Conservation (phyloP, 2,329 filamentous ascomycete species). For the Pezicula rhizophila region DNA sequence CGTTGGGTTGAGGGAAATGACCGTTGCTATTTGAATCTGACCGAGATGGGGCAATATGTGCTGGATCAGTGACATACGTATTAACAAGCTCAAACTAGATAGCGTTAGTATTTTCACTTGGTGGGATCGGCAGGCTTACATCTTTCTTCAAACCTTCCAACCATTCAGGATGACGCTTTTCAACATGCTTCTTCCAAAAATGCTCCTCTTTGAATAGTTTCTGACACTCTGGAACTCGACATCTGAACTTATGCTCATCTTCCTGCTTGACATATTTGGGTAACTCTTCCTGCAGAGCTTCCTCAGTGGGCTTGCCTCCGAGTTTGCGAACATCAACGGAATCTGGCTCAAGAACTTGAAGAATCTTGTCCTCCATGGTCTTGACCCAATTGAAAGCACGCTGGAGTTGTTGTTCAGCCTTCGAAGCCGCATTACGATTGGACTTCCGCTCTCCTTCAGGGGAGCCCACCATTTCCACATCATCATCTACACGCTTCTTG, state of each 20-base stretch:
- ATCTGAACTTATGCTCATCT: conserved; percentile 93
- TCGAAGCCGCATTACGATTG: conserved; percentile 52
- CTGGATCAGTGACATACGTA: conserved; percentile 86
- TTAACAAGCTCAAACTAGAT: conserved; percentile 81
- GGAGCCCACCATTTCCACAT: conserved; percentile 52
- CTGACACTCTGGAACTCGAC: conserved; percentile 90
- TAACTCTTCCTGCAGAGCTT: conserved; percentile 81
- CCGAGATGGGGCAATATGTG: conserved; percentile 87
- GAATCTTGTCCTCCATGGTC: conserved; percentile 94
- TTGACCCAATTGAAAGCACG: conserved; percentile 98
- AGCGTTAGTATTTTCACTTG: conserved; percentile 27
- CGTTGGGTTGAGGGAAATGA: conserved; percentile 79
- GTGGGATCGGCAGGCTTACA: conserved; percentile 46
- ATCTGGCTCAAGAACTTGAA: conserved; percentile 87
- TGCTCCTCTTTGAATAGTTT: conserved; percentile 96
- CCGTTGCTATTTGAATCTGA: conserved; percentile 94
- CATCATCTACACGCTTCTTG: conserved; percentile 62
- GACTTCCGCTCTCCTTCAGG: conserved; percentile 70
- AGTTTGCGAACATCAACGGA: conserved; percentile 83
- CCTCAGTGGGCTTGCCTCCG: conserved; percentile 79
- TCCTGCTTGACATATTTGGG: conserved; percentile 90
- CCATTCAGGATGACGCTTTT: conserved; percentile 92
- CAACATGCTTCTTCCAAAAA: conserved; percentile 97
- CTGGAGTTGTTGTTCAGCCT: conserved; percentile 85
- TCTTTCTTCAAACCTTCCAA: conserved; percentile 73